Evolutionary conservation across 1,284 basidiomycete species (phyloP).

Genomic region (Puccinia novopanici): DNA sequence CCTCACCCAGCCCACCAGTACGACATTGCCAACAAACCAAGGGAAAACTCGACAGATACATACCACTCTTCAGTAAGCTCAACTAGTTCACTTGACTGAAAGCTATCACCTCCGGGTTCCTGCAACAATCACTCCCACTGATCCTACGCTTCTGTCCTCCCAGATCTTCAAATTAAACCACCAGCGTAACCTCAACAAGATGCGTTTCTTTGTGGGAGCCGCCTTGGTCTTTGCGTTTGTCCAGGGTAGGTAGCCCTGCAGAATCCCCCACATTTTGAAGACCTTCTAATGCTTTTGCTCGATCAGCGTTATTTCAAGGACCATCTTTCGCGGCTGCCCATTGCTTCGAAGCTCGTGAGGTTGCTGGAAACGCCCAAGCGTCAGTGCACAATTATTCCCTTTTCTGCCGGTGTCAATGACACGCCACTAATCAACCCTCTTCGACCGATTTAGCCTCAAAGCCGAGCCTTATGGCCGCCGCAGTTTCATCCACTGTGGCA

Average conservation of each 20-base stretch:
- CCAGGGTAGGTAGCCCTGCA: background rate
- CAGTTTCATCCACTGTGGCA: conserved; percentile 20
- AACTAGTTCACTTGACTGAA: too few relatives aligned
- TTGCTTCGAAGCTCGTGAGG: conserved; percentile 25
- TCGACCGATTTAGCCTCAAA: background rate
- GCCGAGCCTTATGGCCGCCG: conserved; percentile 22
- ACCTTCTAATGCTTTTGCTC: background rate
- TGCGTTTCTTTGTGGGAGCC: conserved; percentile 5
- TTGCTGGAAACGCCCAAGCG: conserved; percentile 13
- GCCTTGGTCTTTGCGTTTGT: background rate
- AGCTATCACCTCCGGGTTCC: background rate
- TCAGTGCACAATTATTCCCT: background rate
- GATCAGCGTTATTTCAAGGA: conserved; percentile 11
- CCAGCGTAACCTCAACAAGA: background rate
- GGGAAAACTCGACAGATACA: background rate
- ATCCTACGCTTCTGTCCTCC: background rate
- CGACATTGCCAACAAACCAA: background rate
- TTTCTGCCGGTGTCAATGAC: background rate
- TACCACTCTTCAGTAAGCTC: too few relatives aligned
- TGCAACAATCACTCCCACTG: background rate
- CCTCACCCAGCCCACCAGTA: background rate
- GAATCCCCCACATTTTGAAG: background rate
- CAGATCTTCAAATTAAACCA: background rate
- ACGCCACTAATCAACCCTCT: background rate
- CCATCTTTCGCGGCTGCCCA: conserved; percentile 8